A percentile compares a stretch with the other conserved stretches of the same genome.
Conservation (phyloP, 805 yeast species). For the Novakomyces olei region DNA sequence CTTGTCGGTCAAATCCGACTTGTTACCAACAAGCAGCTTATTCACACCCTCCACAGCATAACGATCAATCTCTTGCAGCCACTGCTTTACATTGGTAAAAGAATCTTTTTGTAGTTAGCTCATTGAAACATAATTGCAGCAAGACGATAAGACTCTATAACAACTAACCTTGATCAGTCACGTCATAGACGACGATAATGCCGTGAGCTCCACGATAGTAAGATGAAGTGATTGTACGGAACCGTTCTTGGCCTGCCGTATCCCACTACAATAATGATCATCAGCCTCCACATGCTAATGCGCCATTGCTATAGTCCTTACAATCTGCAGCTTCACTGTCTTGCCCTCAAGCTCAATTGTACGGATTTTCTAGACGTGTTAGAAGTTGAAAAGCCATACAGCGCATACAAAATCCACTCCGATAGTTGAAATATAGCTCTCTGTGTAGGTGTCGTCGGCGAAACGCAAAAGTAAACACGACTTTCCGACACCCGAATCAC, state of each 20-base stretch:
- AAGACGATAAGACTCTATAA: no score
- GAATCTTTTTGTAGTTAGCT: no score
- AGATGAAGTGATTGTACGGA: conserved; percentile 90
- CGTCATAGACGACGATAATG: conserved; percentile 91
- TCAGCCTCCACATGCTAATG: neutral
- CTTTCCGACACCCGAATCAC: conserved; percentile 97
- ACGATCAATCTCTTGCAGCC: conserved; percentile 97
- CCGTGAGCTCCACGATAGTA: conserved; percentile 98
- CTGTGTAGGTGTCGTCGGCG: conserved; percentile 93
- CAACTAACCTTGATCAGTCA: conserved; percentile 52
- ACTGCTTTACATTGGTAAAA: conserved; percentile 88
- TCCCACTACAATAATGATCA: conserved; percentile 51
- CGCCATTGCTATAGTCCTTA: no score
- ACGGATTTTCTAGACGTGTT: conserved; percentile 21
- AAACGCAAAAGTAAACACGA: conserved; percentile 85
- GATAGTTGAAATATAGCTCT: conserved; percentile 89
- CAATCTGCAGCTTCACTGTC: conserved; percentile 83
- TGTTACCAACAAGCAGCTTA: conserved; percentile 89
- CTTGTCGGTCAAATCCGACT: conserved; percentile 82
- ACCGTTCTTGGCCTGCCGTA: conserved; percentile 97
- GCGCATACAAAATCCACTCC: conserved; percentile 62
- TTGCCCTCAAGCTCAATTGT: conserved; percentile 75
- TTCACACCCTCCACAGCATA: conserved; percentile 95
- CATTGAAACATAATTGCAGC: no score
- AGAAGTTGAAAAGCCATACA: neutral